Evolutionary conservation across 148 eudicot species (phyloP), one percentile per base, ranked within the genome.

Genomic region (Spergularia bocconei): DNA sequence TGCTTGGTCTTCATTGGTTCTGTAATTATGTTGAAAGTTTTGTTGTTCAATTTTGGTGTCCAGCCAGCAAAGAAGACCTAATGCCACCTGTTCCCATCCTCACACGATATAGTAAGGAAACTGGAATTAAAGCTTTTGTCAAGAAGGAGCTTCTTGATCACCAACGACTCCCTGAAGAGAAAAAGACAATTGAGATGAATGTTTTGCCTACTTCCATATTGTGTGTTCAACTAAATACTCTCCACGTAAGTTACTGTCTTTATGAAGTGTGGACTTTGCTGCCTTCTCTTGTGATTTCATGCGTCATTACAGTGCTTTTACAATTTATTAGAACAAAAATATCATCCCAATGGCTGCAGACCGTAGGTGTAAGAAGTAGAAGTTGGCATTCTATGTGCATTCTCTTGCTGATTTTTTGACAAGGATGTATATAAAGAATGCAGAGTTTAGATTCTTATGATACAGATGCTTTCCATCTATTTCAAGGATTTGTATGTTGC

Each of bases 11-110:
- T 64, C 54, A 21, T 48, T 77, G 74, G 39, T 61, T 20, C 41
- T 67, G 39, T 67, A 50, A 50, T 76, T 39, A 44, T 79, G 63
- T 20, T 73, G 73, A 53, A 39, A 39, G 6, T 52, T 79, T 6
- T 70, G 44, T 17, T 53, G 54, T 55, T 58, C 82, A 16, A 23
- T 38, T 48, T 72, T 19, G 71, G 41, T 74, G 50, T 87, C 78
- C 85, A 92, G 98, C 93, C 76, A 90, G 79, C 85, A 96, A 89
- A 82, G 99, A 89, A 70, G 99, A 96, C 71, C 76, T 96, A 65
- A 82, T 92, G 71, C 99, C 99, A 65, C 93, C 99, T 72, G 90
- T 92, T 67, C 99, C 99, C 65, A 80, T 87, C 84, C 94, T 96
- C 72, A 95, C 98, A 41, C 82, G 98, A 89, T 86, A 88, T 83